phyloP scores from a whole-genome alignment of 1,139 yeast genomes.

The Geotrichum carabidarum region DNA sequence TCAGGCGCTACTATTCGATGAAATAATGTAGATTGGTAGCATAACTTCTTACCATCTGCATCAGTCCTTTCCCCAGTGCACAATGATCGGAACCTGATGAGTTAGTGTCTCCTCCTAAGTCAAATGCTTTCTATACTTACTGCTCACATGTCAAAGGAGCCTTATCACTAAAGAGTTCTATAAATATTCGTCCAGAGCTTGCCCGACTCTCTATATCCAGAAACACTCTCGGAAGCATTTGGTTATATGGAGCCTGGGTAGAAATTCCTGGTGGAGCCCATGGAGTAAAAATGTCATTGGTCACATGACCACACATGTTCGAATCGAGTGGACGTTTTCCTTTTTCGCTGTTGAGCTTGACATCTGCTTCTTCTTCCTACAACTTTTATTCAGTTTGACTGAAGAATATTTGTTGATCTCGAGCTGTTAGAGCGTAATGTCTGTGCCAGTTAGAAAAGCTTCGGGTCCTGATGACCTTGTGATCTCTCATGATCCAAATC shows the following conservation, averaged over 20 bases:
- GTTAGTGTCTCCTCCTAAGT: slow-evolving; percentile 26
- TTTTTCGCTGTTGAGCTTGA: too few relatives aligned
- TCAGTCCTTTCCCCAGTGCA: slow-evolving; percentile 26
- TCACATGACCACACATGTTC: too few relatives aligned
- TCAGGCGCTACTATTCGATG: slow-evolving; percentile 65
- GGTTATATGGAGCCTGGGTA: too few relatives aligned
- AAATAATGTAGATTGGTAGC: slow-evolving; percentile 47
- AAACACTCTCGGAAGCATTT: slow-evolving; percentile 39
- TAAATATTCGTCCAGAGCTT: slow-evolving; percentile 57
- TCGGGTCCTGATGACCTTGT: slow-evolving; percentile 36
- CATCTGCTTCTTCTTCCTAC: not conserved
- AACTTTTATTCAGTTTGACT: not conserved
- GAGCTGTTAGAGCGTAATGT: not conserved
- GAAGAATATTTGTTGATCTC: not conserved
- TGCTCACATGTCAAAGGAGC: slow-evolving; percentile 61
- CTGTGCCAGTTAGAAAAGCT: slow-evolving; percentile 14
- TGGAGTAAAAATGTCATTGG: too few relatives aligned
- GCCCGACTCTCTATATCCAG: slow-evolving; percentile 55
- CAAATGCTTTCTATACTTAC: slow-evolving; percentile 46
- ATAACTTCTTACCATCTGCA: slow-evolving; percentile 22
- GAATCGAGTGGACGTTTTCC: too few relatives aligned
- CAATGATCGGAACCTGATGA: slow-evolving; percentile 22
- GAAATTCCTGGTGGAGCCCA: too few relatives aligned
- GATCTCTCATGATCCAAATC: slow-evolving; percentile 51
- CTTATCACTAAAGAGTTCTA: slow-evolving; percentile 46